Evolutionary conservation across 768 basidiomycete genomes (phyloP).

Genomic region (Sporobolomyces pararoseus): DNA sequence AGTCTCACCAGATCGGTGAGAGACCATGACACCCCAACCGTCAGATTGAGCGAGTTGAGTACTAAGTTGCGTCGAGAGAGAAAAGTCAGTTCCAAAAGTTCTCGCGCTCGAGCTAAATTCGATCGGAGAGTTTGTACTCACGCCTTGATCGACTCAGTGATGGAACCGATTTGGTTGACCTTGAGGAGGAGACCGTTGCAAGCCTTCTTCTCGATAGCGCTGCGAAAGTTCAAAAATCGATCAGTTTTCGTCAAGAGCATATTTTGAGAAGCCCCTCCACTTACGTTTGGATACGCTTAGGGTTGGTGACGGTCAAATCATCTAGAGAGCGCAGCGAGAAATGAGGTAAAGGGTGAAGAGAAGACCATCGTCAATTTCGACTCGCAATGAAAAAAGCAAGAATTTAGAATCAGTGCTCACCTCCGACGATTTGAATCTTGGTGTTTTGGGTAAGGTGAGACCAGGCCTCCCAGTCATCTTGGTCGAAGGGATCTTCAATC

Average conservation of each 20-base stretch:
- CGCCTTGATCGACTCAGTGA: constrained; percentile 94
- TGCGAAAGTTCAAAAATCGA: background rate
- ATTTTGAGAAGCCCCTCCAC: too few relatives aligned
- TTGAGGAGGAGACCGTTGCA: constrained; percentile 98
- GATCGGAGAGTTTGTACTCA: constrained; percentile 52
- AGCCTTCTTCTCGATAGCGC: constrained; percentile 96
- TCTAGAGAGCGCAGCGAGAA: constrained; percentile 52
- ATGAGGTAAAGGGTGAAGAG: too few relatives aligned
- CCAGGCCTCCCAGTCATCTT: constrained; percentile 99
- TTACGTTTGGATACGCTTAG: constrained; percentile 87
- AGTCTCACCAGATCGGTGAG: constrained; percentile 97
- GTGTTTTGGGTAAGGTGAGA: constrained; percentile 75
- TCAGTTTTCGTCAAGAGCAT: too few relatives aligned
- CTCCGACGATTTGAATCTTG: constrained; percentile 58
- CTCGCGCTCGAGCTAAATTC: background rate
- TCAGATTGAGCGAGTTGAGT: constrained; percentile 93
- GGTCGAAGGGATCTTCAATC: constrained; percentile 97
- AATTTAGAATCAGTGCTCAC: background rate
- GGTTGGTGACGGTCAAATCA: constrained; percentile 97
- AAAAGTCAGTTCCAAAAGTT: background rate
- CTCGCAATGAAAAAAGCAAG: background rate
- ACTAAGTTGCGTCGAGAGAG: constrained; percentile 51
- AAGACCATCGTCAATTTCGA: background rate
- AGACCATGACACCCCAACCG: constrained; percentile 99
- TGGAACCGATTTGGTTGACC: constrained; percentile 98